phyloP scores from a whole-genome alignment of 2,329 filamentous ascomycete genomes.

The Capronia americana region DNA sequence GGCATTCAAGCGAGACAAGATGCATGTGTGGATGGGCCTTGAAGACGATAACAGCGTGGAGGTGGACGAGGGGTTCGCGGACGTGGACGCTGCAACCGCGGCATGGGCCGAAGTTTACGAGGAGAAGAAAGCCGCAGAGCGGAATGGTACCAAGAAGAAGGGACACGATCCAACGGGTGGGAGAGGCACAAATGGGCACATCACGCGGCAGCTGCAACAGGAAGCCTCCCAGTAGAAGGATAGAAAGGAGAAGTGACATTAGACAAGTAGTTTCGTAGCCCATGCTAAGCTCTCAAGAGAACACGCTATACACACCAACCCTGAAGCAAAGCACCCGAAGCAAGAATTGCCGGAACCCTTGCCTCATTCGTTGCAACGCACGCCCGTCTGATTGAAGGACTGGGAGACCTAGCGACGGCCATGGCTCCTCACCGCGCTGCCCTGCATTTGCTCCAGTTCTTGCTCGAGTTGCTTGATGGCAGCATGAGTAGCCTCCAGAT shows the following conservation, averaged over 20 bases:
- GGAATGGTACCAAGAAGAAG: constrained; percentile 12
- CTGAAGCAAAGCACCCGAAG: constrained; percentile 12
- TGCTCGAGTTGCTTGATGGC: constrained; percentile 70
- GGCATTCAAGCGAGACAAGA: constrained; percentile 78
- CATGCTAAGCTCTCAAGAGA: constrained; percentile 26
- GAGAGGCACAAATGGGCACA: constrained; percentile 38
- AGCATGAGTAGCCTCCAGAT: constrained; percentile 96
- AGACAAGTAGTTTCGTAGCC: constrained; percentile 35
- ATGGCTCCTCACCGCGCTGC: constrained; percentile 85
- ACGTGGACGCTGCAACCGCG: constrained; percentile 36
- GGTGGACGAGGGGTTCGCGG: constrained; percentile 41
- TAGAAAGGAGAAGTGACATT: constrained; percentile 33
- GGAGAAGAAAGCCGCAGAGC: neutral
- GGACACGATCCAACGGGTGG: constrained; percentile 38
- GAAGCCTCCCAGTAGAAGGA: neutral
- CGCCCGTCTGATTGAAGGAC: neutral
- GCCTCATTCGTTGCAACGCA: constrained; percentile 1
- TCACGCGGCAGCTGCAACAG: constrained; percentile 36
- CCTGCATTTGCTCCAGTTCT: constrained; percentile 93
- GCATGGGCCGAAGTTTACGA: constrained; percentile 15
- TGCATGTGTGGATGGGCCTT: constrained; percentile 63
- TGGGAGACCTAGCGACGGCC: constrained; percentile 74
- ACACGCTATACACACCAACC: constrained; percentile 22
- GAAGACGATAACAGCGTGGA: constrained; percentile 47
- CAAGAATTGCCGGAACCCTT: constrained; percentile 33